These are phyloP conservation scores for Parastagonospora nodorum DNA, from an alignment of 2,329 filamentous ascomycete species.

Conservation along the genomic window DNA sequence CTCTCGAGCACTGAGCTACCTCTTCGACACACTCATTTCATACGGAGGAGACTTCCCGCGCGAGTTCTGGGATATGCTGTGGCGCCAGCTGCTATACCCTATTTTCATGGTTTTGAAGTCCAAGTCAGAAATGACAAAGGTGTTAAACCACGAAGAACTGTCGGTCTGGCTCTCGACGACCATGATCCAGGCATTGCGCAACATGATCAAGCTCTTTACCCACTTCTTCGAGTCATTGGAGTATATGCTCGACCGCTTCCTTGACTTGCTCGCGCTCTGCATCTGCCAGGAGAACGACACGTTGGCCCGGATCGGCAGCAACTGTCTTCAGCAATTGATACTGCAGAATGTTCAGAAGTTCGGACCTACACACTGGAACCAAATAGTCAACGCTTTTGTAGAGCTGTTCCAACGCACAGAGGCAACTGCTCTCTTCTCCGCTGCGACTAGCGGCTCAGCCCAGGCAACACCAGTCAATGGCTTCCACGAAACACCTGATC, in stretches of 20 bases:
- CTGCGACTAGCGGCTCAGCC: constrained; percentile 60
- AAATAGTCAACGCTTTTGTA: constrained; percentile 94
- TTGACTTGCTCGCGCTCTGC: constrained; percentile 91
- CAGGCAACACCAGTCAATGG: constrained; percentile 59
- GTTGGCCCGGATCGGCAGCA: constrained; percentile 95
- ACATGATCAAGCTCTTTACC: constrained; percentile 98
- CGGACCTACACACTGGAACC: constrained; percentile 82
- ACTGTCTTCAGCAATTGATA: constrained; percentile 95
- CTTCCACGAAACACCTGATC: constrained; percentile 38
- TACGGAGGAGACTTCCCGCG: constrained; percentile 90
- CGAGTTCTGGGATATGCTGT: constrained; percentile 98
- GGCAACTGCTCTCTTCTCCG: constrained; percentile 91
- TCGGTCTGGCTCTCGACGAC: constrained; percentile 99
- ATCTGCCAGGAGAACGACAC: constrained; percentile 99
- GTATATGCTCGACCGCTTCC: constrained; percentile 97
- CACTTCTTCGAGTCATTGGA: constrained; percentile 97
- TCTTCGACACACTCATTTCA: constrained; percentile 89
- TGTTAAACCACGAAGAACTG: constrained; percentile 92
- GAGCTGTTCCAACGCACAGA: constrained; percentile 95
- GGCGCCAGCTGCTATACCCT: constrained; percentile 94
- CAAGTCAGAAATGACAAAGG: constrained; percentile 94
- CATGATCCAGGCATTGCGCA: constrained; percentile 97
- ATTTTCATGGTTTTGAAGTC: constrained; percentile 99
- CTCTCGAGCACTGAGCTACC: constrained; percentile 85
- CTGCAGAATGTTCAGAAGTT: constrained; percentile 96